phyloP scores from a whole-genome alignment of 2,329 filamentous ascomycete species.

The Stachybotrys echinatus region DNA sequence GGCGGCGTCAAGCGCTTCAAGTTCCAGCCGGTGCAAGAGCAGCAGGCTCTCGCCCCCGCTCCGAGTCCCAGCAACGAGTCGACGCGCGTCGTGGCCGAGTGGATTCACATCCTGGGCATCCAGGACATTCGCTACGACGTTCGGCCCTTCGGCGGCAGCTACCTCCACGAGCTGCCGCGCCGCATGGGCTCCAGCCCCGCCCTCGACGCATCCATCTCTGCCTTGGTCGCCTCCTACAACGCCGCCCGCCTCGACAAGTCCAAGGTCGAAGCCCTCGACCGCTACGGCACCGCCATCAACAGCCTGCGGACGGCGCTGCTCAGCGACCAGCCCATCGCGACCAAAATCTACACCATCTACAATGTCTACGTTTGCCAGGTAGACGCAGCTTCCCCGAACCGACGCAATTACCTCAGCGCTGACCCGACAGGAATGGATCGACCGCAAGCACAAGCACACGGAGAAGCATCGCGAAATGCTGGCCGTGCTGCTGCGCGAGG shows the following conservation, averaged over 20 bases:
- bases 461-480: constrained; percentile 10
- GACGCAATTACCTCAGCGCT: neutral
- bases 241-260: constrained; percentile 2
- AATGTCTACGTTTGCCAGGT: constrained; percentile 15
- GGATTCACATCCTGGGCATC: constrained; percentile 12
- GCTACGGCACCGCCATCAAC: constrained; percentile 10
- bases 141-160: constrained; percentile 9
- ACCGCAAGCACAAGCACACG: constrained; percentile 6
- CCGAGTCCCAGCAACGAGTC: constrained; percentile 10
- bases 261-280: constrained; percentile 7
- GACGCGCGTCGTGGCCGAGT: constrained; percentile 5
- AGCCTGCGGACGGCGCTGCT: constrained; percentile 6
- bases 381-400: no score
- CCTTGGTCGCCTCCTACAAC: constrained; percentile 11
- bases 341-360: constrained; percentile 11
- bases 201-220: constrained; percentile 11
- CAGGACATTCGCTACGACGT: constrained; percentile 15
- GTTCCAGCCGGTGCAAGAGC: constrained; percentile 5
- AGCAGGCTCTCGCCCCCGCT: neutral
- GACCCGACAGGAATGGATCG: constrained; percentile 9
- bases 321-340: constrained; percentile 4
- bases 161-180: constrained; percentile 10
- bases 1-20: constrained; percentile 14
- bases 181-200: constrained; percentile 9
- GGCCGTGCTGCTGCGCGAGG: constrained; percentile 10